These are phyloP conservation scores for Citeromyces matritensis DNA, from an alignment of 805 yeast genomes.

Conservation along the genomic window DNA sequence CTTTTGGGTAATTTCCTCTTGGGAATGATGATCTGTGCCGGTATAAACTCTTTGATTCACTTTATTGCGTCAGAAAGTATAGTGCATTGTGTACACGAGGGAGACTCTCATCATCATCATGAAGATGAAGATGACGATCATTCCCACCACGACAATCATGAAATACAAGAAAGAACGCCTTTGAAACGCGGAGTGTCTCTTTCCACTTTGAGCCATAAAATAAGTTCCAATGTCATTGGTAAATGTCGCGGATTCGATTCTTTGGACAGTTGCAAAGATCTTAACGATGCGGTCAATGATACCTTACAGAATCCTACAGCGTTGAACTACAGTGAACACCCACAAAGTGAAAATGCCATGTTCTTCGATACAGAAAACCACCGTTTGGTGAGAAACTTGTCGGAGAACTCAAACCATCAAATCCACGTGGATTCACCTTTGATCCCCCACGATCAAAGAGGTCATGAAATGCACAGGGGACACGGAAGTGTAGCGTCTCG, in stretches of 20 bases:
- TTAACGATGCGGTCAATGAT: not conserved
- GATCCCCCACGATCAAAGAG: conserved; percentile 5
- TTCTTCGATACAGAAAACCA: conserved; percentile 9
- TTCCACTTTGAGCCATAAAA: not conserved
- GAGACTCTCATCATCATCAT: conserved; percentile 11
- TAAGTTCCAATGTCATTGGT: conserved; percentile 1
- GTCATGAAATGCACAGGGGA: not conserved
- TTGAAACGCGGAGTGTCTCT: conserved; percentile 1
- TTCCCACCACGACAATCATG: conserved; percentile 2
- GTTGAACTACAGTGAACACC: conserved; percentile 17
- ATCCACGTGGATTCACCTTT: conserved; percentile 16
- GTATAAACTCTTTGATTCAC: conserved; percentile 55
- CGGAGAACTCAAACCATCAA: conserved; percentile 12
- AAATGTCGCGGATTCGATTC: conserved; percentile 13
- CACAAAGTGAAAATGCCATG: conserved; percentile 16
- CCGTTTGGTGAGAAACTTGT: conserved; percentile 9
- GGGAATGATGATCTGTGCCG: conserved; percentile 49
- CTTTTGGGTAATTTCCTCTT: conserved; percentile 20
- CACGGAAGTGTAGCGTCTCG: too few species aligned
- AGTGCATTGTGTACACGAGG: conserved; percentile 67
- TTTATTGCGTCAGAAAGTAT: conserved; percentile 64
- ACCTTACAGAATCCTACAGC: not conserved
- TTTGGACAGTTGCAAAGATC: conserved; percentile 5
- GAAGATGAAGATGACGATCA: conserved; percentile 6
- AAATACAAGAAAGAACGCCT: not conserved